Evolutionary conservation across 768 basidiomycete species (phyloP), one percentile per base, ranked within the genome.

Genomic region (Cubamyces lactineus): DNA sequence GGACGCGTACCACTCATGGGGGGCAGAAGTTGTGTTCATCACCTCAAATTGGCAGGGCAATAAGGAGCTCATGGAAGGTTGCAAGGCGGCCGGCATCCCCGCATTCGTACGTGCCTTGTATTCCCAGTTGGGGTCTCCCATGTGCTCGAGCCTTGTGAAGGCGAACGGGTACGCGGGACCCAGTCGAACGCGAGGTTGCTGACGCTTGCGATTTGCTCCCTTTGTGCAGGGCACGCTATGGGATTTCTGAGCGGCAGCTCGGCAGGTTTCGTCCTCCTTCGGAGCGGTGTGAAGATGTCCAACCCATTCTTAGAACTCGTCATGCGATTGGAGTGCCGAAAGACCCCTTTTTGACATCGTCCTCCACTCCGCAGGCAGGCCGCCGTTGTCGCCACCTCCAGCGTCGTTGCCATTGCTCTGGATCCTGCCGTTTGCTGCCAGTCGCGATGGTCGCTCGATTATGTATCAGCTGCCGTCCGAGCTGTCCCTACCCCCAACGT

Each of bases 21-120:
- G 66, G 9, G 78, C 78, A 1, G 77, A 79, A 66, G 78, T 79
- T 39, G 76, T 79, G 6, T 76, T 80, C 67, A 78, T 80, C 62
- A 80, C 79, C 2, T 78, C 78, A 15, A 79, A 79, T 61, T 76
- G 68, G 51, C 67, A 67, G 21, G 79, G 79, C 2, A 78, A 79
- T 68, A 71, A 70, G 28, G 78, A 79, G 68, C 75, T 79, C 48
- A 79, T 78, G 77, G 73, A 68, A 56, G 78, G 76, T 5, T 74
- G 74, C 64, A 74, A 74, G 61, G 72, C 69, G 59, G 71, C 69
- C 38, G 73, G 72, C 28, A 75, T 78, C 46, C 76, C 75, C 48
- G 73, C 72, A 51, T 78, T 78, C 56, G 77, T 77, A 51, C 66
- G 77, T 59, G 54, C 2, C 52, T 39, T 34, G 55, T 9, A 39